Evolutionary conservation across 352 stramenopile genomes (phyloP), one percentile per base, ranked within the genome.

Genomic region (Elongisporangium undulatum): DNA sequence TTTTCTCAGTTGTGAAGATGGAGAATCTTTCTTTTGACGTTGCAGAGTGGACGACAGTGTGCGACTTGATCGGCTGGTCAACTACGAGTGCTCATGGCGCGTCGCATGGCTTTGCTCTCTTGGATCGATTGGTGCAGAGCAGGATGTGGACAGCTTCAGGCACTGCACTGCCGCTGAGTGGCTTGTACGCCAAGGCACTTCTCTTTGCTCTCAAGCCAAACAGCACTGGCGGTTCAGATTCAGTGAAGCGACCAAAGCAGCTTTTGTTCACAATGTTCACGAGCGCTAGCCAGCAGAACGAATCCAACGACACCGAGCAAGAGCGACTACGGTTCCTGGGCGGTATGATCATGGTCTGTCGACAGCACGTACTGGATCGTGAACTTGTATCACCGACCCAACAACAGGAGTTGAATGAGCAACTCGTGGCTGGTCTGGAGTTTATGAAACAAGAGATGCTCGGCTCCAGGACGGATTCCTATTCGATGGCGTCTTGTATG

Each of bases 121-220:
- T 92, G n/a, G 76, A 90, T 22, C 75, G 73, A 2, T 71, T 92
- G 6, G 78, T 92, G 24, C 68, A 59, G 4, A 66, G 72, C 41
- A 69, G 80, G 39, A 74, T 89, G 10, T 91, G 82, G 82, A 74
- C 70, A 39, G 58, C 62, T 19, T 67, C 77, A 2, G 79, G 72
- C 2, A 79, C 82, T 34, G 72, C 76, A 17, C 77, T 86, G 48
- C 71, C 84, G 4, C 61, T 88, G 20, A 85, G 71, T 58, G 77
- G 87, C 55, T 79, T 74, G 51, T 91, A 84, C 56, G 85, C 75
- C 20, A 84, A 82, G 61, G 75, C 76, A 59, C 70, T 89, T 17
- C 68, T 87, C 64, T 89, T 89, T 20, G 79, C 79, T 0, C 73
- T 89, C 41, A 71, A 79, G 45, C 53, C 63, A 41, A 41, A 41